phyloP scores from a whole-genome alignment of 139 green algal species.

The Chlorella sorokiniana region DNA sequence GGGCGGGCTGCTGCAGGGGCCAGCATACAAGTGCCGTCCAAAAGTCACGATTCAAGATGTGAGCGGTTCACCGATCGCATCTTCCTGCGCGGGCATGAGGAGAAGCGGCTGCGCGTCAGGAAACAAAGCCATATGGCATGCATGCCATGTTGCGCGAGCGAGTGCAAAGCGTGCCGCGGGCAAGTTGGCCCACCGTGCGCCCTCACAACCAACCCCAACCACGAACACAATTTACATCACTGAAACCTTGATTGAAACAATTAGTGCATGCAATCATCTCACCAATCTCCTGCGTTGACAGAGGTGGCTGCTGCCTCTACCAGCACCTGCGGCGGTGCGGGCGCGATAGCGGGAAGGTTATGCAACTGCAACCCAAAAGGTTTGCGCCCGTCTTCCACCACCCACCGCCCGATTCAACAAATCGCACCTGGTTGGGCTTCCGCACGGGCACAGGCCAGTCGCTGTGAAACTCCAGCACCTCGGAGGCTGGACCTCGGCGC shows the following conservation, averaged over 20 bases:
- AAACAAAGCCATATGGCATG: neutral
- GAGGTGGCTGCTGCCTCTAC: constrained; percentile 10
- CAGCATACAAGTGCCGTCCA: neutral
- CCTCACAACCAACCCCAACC: too few species aligned
- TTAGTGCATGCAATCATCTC: neutral
- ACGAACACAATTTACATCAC: neutral
- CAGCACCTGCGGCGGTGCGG: constrained; percentile 1
- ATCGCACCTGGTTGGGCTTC: constrained; percentile 5
- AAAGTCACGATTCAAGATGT: too few species aligned
- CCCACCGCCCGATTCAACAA: too few species aligned
- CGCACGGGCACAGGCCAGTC: neutral
- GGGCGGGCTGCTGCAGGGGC: neutral
- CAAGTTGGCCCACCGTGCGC: neutral
- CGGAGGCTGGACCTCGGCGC: neutral
- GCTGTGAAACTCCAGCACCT: neutral
- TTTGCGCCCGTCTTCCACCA: too few species aligned
- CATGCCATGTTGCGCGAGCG: too few species aligned
- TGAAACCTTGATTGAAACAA: neutral
- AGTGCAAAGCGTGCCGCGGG: too few species aligned
- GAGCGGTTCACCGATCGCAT: constrained; percentile 22
- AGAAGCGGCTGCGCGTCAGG: neutral
- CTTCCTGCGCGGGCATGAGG: constrained; percentile 1
- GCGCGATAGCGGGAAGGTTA: too few species aligned
- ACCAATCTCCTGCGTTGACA: constrained; percentile 7
- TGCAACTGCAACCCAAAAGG: too few species aligned